These are phyloP conservation scores for Pouteria glomerata DNA, from an alignment of 148 eudicot genomes.

Conservation along the genomic window DNA sequence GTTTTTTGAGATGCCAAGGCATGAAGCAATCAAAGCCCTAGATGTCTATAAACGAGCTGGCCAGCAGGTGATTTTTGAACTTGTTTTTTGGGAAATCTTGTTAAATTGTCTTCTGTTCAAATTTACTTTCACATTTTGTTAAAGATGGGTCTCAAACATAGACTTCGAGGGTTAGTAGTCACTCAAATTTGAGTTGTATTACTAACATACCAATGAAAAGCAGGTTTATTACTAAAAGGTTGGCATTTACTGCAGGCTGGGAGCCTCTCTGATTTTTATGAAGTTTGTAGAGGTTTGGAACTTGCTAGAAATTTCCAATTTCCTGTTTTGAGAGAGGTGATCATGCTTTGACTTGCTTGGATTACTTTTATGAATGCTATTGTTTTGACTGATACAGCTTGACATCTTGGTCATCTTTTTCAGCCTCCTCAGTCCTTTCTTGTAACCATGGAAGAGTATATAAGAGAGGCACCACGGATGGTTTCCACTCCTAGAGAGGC, in stretches of 20 bases:
- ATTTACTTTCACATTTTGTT: neutral
- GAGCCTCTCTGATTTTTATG: conserved; percentile 89
- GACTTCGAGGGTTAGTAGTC: neutral
- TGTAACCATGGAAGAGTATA: conserved; percentile 80
- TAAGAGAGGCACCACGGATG: conserved; percentile 75
- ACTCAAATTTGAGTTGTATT: neutral
- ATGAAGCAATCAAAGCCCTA: conserved; percentile 91
- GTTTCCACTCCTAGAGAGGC: conserved; percentile 50
- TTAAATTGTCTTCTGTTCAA: neutral
- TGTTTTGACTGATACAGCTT: neutral
- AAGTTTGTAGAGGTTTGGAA: conserved; percentile 89
- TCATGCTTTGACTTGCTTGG: neutral
- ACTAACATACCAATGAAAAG: too few species aligned
- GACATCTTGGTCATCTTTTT: too few species aligned
- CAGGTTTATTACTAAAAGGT: too few species aligned
- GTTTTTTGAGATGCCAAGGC: conserved; percentile 99
- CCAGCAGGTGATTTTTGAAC: conserved; percentile 63
- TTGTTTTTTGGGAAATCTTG: neutral
- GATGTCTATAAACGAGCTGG: conserved; percentile 93
- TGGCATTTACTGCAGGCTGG: conserved; percentile 49
- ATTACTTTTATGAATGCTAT: neutral
- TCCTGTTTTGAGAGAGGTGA: conserved; percentile 89
- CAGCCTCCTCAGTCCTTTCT: conserved; percentile 35
- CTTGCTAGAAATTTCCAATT: conserved; percentile 97
- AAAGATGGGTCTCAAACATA: neutral